phyloP scores from a whole-genome alignment of 257 asterid species.

The Fraxinus quadrangulata region DNA sequence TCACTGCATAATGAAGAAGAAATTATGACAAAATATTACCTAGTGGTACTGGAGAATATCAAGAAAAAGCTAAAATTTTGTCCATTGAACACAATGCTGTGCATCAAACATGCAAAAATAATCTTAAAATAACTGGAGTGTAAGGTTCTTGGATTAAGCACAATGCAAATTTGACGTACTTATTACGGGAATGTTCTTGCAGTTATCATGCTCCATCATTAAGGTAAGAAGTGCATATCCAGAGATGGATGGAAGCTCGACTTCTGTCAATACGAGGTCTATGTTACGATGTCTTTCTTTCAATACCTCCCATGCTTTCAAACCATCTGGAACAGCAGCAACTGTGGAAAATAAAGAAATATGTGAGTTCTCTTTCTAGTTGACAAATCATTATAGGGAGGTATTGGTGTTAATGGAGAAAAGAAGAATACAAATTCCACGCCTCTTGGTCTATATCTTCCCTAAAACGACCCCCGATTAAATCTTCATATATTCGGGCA shows the following conservation, averaged over 20 bases:
- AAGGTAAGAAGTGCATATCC: constrained; percentile 88
- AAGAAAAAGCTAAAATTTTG: not conserved
- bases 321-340: constrained; percentile 79
- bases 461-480: not conserved
- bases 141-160: not conserved
- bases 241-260: constrained; percentile 77
- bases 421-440: not conserved
- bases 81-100: not conserved
- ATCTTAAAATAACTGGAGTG: not conserved
- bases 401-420: not conserved
- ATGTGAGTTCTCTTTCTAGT: not conserved
- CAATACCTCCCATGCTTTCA: constrained; percentile 86
- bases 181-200: constrained; percentile 89
- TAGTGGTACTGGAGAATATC: not conserved
- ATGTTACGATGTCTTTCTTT: constrained; percentile 54
- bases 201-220: constrained; percentile 72
- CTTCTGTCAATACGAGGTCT: constrained; percentile 83
- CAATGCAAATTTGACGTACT: constrained; percentile 46
- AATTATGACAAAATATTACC: not conserved
- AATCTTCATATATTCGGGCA: not conserved
- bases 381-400: not conserved
- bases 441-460: not conserved
- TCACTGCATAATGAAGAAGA: constrained; percentile 57
- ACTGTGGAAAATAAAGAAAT: constrained; percentile 40
- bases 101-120: not conserved